phyloP scores from a whole-genome alignment of 495 filamentous ascomycete species.

The Xylaria longipes region DNA sequence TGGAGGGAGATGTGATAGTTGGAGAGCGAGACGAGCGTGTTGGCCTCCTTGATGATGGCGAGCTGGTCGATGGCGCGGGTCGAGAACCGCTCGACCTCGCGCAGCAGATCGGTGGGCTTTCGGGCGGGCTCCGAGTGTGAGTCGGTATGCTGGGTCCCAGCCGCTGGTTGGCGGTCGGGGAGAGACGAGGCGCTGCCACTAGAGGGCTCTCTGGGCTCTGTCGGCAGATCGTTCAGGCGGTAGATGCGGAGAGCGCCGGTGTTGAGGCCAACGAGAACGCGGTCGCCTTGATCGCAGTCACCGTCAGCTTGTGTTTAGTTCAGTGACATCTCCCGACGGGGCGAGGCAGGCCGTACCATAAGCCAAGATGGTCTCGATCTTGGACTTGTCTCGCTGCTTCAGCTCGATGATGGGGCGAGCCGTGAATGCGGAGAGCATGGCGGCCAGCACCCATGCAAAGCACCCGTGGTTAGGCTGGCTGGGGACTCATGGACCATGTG shows the following conservation, averaged over 20 bases:
- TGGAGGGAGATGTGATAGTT: constrained; percentile 87
- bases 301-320: constrained; percentile 3
- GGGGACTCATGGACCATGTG: constrained; percentile 23
- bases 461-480: constrained; percentile 22
- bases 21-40: constrained; percentile 85
- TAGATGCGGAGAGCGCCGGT: constrained; percentile 90
- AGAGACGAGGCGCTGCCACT: constrained; percentile 27
- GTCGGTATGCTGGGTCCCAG: constrained; percentile 17
- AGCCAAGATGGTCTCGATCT: constrained; percentile 91
- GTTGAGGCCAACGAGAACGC: constrained; percentile 87
- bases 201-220: constrained; percentile 22
- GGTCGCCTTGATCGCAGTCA: constrained; percentile 65
- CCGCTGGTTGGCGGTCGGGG: constrained; percentile 7
- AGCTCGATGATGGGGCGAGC: constrained; percentile 97
- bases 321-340: background rate
- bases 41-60: constrained; percentile 92
- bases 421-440: constrained; percentile 97
- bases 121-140: constrained; percentile 33
- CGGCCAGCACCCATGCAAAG: constrained; percentile 39
- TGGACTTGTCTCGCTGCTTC: constrained; percentile 89
- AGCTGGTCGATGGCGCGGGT: constrained; percentile 88
- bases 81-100: constrained; percentile 94
- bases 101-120: constrained; percentile 81
- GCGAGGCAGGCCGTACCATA: constrained; percentile 64
- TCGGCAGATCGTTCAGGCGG: constrained; percentile 71